Conservation (phyloP, 1,284 basidiomycete species). For the Cryptococcus sp. region DNA sequence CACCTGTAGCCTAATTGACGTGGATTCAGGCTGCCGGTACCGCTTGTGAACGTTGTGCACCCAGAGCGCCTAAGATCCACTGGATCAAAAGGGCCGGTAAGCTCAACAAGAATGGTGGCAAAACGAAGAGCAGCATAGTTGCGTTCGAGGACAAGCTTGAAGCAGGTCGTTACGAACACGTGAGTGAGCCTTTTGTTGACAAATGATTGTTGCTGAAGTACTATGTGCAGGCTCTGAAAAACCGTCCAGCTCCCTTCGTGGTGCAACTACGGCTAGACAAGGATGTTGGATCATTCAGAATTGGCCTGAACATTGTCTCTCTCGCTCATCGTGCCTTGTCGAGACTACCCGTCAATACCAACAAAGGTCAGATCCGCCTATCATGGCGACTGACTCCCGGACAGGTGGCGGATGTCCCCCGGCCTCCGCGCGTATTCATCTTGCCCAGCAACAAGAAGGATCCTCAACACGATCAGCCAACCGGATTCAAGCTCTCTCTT, state of each 20-base stretch:
- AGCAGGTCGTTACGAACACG: conserved; percentile 77
- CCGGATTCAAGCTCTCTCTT: conserved; percentile 68
- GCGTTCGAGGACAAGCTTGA: conserved; percentile 79
- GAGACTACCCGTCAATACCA: conserved; percentile 66
- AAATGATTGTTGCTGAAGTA: not conserved
- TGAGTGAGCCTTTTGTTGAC: conserved; percentile 20
- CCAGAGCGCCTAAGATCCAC: conserved; percentile 68
- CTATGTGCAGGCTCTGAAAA: conserved; percentile 69
- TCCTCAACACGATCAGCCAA: conserved; percentile 72
- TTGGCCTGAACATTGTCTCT: conserved; percentile 85
- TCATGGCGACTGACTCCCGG: conserved; percentile 78
- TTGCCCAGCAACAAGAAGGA: conserved; percentile 79
- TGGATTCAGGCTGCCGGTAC: conserved; percentile 52
- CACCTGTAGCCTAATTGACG: conserved; percentile 1
- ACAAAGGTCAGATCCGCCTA: conserved; percentile 59
- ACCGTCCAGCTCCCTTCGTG: conserved; percentile 81
- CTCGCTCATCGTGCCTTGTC: conserved; percentile 84
- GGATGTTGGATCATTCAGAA: conserved; percentile 67
- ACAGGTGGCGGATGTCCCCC: conserved; percentile 49
- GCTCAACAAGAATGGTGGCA: conserved; percentile 45
- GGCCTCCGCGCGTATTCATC: conserved; percentile 60
- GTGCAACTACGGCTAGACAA: conserved; percentile 79
- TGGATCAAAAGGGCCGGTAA: conserved; percentile 62
- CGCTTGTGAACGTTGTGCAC: conserved; percentile 69
- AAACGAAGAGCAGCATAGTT: conserved; percentile 43